Evolutionary conservation across 345 rosid genomes (phyloP).

Genomic region (Reutealis trisperma): DNA sequence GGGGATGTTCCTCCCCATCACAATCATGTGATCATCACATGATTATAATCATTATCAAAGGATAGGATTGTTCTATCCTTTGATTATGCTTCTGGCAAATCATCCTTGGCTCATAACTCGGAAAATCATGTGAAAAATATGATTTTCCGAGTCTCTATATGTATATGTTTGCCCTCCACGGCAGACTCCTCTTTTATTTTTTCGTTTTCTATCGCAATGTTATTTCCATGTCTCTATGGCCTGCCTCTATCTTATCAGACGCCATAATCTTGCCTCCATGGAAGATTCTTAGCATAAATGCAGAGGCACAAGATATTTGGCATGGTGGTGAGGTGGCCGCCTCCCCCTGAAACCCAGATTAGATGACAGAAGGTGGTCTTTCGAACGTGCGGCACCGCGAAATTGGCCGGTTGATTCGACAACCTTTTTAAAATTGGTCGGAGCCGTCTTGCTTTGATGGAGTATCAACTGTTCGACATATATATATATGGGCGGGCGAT

Average conservation of each 20-base stretch:
- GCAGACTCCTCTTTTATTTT: neutral
- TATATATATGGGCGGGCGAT: no score
- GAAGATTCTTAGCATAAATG: neutral
- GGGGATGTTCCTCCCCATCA: conserved; percentile 1
- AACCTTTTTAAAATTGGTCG: neutral
- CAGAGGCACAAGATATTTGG: neutral
- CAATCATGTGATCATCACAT: neutral
- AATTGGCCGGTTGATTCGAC: neutral
- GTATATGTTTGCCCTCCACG: no score
- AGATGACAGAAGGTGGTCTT: neutral
- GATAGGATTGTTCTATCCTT: no score
- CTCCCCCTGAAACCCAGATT: neutral
- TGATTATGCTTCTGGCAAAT: neutral
- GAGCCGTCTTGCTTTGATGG: neutral
- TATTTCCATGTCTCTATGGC: neutral
- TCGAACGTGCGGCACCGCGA: neutral
- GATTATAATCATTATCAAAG: neutral
- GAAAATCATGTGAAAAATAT: neutral
- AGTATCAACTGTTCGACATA: neutral
- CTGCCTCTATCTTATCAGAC: neutral
- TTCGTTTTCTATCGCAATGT: neutral
- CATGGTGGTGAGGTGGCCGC: neutral
- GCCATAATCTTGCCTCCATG: neutral
- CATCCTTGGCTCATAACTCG: neutral
- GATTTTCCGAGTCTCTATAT: no score